These are phyloP conservation scores for Dillenia suffruticosa DNA, from an alignment of 164 flowering plant genomes.

Conservation along the genomic window DNA sequence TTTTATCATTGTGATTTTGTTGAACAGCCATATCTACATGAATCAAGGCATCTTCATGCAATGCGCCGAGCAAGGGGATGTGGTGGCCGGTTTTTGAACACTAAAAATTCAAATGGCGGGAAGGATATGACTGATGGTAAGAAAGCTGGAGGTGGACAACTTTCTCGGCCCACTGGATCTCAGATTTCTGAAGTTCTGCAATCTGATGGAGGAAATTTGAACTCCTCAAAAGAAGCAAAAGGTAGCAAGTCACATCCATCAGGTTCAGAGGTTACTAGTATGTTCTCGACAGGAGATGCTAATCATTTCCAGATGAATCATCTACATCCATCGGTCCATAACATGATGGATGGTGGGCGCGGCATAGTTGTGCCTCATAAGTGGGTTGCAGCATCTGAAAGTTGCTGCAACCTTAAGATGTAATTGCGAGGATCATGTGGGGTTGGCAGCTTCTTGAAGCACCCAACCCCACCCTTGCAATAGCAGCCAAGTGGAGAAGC, in stretches of 20 bases:
- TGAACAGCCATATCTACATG: constrained; percentile 76
- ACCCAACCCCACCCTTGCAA: constrained; percentile 22
- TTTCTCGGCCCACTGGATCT: constrained; percentile 33
- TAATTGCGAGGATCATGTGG: constrained; percentile 26
- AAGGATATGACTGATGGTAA: constrained; percentile 22
- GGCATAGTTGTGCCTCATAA: constrained; percentile 29
- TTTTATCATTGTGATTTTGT: neutral
- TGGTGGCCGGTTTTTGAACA: constrained; percentile 86
- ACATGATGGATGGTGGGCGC: constrained; percentile 33
- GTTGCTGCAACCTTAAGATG: constrained; percentile 54
- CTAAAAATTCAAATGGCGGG: constrained; percentile 27
- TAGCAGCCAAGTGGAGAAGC: constrained; percentile 38
- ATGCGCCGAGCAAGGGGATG: constrained; percentile 83
- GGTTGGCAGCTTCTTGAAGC: constrained; percentile 19
- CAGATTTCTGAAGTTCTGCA: constrained; percentile 59
- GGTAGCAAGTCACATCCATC: constrained; percentile 30
- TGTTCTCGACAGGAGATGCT: constrained; percentile 38
- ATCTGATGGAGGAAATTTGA: constrained; percentile 45
- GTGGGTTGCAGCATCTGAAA: constrained; percentile 60
- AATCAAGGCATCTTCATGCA: constrained; percentile 92
- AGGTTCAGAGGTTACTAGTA: constrained; percentile 62
- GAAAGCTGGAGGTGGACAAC: constrained; percentile 9
- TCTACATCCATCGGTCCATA: constrained; percentile 35
- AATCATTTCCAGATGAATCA: constrained; percentile 31
- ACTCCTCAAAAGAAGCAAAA: constrained; percentile 39